A percentile compares a stretch with the other conserved stretches of the same genome.
phyloP scores from a whole-genome alignment of 148 eudicot genomes.

The Amaranthus cruentus region DNA sequence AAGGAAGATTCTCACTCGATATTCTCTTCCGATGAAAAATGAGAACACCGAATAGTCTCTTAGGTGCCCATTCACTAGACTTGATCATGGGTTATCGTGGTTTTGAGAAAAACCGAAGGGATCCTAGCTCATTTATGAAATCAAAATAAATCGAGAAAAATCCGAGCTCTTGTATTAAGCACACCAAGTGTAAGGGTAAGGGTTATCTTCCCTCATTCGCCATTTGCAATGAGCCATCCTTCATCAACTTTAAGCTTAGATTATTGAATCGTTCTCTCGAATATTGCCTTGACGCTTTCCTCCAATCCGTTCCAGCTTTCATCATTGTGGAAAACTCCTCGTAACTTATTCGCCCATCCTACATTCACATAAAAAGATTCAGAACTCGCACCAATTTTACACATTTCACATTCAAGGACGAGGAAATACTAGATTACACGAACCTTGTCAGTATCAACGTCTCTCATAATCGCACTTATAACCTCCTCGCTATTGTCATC shows the following conservation, averaged over 20 bases:
- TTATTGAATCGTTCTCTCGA: conserved; percentile 67
- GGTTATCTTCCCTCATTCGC: conserved; percentile 28
- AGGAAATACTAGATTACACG: conserved; percentile 12
- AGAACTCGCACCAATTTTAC: neutral
- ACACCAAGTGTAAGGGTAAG: neutral
- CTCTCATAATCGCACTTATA: conserved; percentile 66
- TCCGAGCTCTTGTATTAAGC: neutral
- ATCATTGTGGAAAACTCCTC: conserved; percentile 79
- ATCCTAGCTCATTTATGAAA: conserved; percentile 1
- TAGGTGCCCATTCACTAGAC: neutral
- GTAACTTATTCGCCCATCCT: conserved; percentile 82
- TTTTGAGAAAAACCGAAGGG: neutral
- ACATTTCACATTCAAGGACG: neutral
- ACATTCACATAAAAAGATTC: conserved; percentile 6
- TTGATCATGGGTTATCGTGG: neutral
- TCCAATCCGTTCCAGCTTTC: conserved; percentile 89
- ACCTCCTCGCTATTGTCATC: conserved; percentile 63
- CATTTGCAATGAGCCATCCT: conserved; percentile 51
- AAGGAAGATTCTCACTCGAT: neutral
- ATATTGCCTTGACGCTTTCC: conserved; percentile 78
- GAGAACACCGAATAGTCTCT: neutral
- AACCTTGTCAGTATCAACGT: conserved; percentile 93
- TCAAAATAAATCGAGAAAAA: conserved; percentile 11
- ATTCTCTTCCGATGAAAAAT: neutral
- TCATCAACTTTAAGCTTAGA: conserved; percentile 60